Base-by-base conservation (phyloP, 768 basidiomycete genomes). In the Mycena capillaripes region DNA sequence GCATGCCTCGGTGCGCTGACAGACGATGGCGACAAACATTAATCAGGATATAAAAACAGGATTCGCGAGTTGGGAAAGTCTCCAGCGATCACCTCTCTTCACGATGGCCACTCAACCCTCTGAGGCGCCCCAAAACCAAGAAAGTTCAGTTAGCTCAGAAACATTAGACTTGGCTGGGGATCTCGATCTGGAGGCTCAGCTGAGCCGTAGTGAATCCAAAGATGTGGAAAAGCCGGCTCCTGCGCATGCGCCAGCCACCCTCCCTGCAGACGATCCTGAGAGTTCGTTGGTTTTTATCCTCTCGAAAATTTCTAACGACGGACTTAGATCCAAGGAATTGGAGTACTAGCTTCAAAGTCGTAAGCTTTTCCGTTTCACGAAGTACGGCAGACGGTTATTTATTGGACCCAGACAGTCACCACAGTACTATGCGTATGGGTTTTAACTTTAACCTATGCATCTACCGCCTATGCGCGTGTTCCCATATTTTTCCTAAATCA, bases 401-500 rank as follows among this genome's bases (percentile, higher is more conserved):
- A n/a, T n/a, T n/a, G n/a, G n/a, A n/a, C n/a, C 17, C 29, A 69
- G 72, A 61, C 34, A 7, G 25, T 62, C 23, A 66, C 46, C n/a
- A 36, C 56, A 5, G 27, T 74, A 4, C 36, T 74, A 5, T 74
- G 69, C 46, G 5, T 30, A 27, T 74, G 69, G 58, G 64, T 70
- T 38, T 40, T 74, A 27, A 74, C 63, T 1, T 29, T 74, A 19
- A 74, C 72, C 2, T 74, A 74, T 53, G 53, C 57, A 11, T 70
- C 68, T 17, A 74, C 72, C 5, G 68, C 68, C 23, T 74, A 74
- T 62, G 72, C 70, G 2, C 36, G 69, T 57, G 2, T n/a, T n/a
- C 23, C 17, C 36, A 16, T 36, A 3, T 10, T 55, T 23, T 8
- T 9, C 23, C 14, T 32, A 2, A 27, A 17, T 3, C 64, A 50